These are phyloP conservation scores for Geranium incanum DNA, from an alignment of 441 rosid genomes.

Conservation along the genomic window DNA sequence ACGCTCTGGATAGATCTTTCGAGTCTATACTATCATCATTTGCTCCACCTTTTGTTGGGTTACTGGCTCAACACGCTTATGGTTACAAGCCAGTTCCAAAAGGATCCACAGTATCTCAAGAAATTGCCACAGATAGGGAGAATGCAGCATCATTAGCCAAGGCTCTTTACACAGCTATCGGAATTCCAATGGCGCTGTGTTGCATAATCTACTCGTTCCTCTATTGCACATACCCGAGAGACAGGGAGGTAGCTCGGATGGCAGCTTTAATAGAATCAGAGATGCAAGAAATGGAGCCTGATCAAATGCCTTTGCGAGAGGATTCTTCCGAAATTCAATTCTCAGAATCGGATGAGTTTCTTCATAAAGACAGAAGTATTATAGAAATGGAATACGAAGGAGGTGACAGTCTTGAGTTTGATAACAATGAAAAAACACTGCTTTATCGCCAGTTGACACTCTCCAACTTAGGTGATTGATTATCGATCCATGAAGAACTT, in stretches of 20 bases:
- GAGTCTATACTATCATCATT: slow-evolving; percentile 56
- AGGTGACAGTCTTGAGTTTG: slow-evolving; percentile 28
- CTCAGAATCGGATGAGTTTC: slow-evolving; percentile 13
- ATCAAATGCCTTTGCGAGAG: slow-evolving; percentile 15
- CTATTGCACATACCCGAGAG: slow-evolving; percentile 49
- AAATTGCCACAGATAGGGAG: slow-evolving; percentile 40
- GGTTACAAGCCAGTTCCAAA: slow-evolving; percentile 52
- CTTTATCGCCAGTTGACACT: slow-evolving; percentile 31
- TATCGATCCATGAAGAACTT: no score
- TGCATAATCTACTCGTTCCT: slow-evolving; percentile 52
- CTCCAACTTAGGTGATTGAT: no score
- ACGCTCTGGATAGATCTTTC: slow-evolving; percentile 53
- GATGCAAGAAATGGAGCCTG: slow-evolving; percentile 35
- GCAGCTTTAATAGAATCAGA: slow-evolving; percentile 50
- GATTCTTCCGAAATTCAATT: slow-evolving; percentile 18
- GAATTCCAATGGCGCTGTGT: slow-evolving; percentile 54
- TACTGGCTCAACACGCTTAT: slow-evolving; percentile 49
- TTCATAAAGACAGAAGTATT: slow-evolving; percentile 19
- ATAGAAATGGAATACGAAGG: slow-evolving; percentile 21
- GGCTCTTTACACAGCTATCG: slow-evolving; percentile 53
- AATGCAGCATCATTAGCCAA: slow-evolving; percentile 50
- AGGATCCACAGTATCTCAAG: slow-evolving; percentile 35
- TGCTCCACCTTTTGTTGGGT: slow-evolving; percentile 64
- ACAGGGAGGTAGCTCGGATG: slow-evolving; percentile 53
- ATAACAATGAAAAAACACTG: slow-evolving; percentile 42